A percentile compares a stretch with the other conserved stretches of the same genome.
Conservation (phyloP, 768 basidiomycete genomes). For the Amanita rimosa region DNA sequence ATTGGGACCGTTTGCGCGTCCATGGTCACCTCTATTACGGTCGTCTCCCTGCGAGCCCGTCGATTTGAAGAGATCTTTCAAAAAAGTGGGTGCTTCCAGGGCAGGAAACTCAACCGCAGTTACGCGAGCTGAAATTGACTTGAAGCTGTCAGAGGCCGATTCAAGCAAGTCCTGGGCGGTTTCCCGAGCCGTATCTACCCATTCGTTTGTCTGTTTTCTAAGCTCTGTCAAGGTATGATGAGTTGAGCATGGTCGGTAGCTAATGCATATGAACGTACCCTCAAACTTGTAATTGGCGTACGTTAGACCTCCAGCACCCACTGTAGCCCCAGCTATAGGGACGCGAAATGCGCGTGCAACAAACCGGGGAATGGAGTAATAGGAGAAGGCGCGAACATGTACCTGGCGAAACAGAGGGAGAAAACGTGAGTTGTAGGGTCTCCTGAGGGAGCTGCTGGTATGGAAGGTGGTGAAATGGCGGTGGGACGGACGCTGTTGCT, state of each 20-base stretch:
- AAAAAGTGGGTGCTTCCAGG: constrained; percentile 50
- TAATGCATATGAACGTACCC: constrained; percentile 36
- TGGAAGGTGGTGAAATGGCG: constrained; percentile 43
- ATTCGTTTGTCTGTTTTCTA: constrained; percentile 53
- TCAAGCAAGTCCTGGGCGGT: constrained; percentile 61
- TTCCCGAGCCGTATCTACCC: constrained; percentile 56
- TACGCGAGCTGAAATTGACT: constrained; percentile 44
- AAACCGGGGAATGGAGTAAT: constrained; percentile 82
- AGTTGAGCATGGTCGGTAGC: background rate
- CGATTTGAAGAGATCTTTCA: constrained; percentile 47
- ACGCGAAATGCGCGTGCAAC: constrained; percentile 81
- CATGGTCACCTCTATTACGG: constrained; percentile 20
- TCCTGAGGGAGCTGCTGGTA: constrained; percentile 40
- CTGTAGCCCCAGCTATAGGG: constrained; percentile 78
- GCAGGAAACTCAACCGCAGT: constrained; percentile 48
- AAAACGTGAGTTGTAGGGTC: constrained; percentile 26
- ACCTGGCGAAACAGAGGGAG: constrained; percentile 42
- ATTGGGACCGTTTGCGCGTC: constrained; percentile 20
- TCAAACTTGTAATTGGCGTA: constrained; percentile 98
- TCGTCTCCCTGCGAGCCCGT: constrained; percentile 20
- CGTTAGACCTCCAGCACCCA: constrained; percentile 84
- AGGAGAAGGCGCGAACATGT: constrained; percentile 70
- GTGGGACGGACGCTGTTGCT: constrained; percentile 36
- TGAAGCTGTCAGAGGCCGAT: constrained; percentile 61
- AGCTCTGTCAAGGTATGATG: constrained; percentile 41